Evolutionary conservation across 192 early-diverging fungal species (phyloP).

Genomic region (Rhizophagus clarus): DNA sequence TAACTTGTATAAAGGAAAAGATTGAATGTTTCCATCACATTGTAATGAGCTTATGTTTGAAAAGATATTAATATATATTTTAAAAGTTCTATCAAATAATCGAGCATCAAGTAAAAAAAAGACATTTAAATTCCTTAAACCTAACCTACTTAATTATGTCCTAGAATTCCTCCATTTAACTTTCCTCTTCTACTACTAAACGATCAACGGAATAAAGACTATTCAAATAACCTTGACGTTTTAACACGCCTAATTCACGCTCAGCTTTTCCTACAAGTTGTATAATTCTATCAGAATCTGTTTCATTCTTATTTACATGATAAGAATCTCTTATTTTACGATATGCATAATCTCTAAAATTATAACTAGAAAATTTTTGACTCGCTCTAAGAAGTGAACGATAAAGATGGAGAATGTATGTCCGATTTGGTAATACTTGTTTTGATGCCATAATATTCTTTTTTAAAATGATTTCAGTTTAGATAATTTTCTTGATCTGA

Average conservation of each 20-base stretch:
- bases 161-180: not conserved
- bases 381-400: slow-evolving; percentile 74
- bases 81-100: too few relatives aligned
- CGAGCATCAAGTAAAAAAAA: too few relatives aligned
- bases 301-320: slow-evolving; percentile 55
- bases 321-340: slow-evolving; percentile 82
- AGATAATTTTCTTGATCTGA: not conserved
- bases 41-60: too few relatives aligned
- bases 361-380: slow-evolving; percentile 78
- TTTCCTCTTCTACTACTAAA: slow-evolving; percentile 65
- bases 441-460: not conserved
- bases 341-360: slow-evolving; percentile 85
- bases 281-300: slow-evolving; percentile 58
- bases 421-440: slow-evolving; percentile 38
- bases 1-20: too few relatives aligned
- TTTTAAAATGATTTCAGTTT: not conserved
- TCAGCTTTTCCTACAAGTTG: slow-evolving; percentile 61
- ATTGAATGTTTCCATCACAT: too few relatives aligned
- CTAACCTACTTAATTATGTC: too few relatives aligned
- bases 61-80: too few relatives aligned
- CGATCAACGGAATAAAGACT: slow-evolving; percentile 68
- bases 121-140: too few relatives aligned
- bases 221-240: slow-evolving; percentile 78
- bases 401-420: slow-evolving; percentile 75
- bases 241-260: slow-evolving; percentile 69